phyloP scores from a whole-genome alignment of 78 protist genomes.

The Chrysochromulina tobinii region DNA sequence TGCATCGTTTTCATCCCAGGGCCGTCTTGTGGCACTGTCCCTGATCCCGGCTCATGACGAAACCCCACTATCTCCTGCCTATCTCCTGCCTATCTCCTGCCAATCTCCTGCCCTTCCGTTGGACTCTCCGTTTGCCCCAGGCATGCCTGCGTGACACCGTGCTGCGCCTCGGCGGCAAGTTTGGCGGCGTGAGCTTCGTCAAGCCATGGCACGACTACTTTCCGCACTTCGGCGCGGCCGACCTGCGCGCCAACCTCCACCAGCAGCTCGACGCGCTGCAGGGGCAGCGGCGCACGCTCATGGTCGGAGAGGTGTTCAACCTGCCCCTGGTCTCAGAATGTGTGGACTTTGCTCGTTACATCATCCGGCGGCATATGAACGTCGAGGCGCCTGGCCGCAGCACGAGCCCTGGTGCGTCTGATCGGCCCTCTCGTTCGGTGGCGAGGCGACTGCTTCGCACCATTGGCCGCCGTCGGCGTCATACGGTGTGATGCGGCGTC shows the following conservation, averaged over 20 bases:
- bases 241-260: not conserved
- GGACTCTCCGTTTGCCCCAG: no score
- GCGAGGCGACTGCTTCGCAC: no score
- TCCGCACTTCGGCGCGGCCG: not conserved
- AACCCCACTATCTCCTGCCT: no score
- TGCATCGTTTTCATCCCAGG: no score
- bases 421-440: no score
- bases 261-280: not conserved
- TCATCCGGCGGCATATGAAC: not conserved
- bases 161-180: not conserved
- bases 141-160: not conserved
- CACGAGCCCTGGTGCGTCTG: no score
- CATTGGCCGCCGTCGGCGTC: no score
- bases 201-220: not conserved
- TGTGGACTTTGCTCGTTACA: not conserved
- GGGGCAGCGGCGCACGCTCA: not conserved
- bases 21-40: no score
- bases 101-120: no score
- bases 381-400: not conserved
- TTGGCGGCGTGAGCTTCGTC: not conserved
- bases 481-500: no score
- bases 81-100: no score
- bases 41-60: no score
- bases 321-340: constrained; percentile 6
- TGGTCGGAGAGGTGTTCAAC: not conserved